Evolutionary conservation across 2,329 filamentous ascomycete genomes (phyloP).

Genomic region (Cryphonectria naterciae): DNA sequence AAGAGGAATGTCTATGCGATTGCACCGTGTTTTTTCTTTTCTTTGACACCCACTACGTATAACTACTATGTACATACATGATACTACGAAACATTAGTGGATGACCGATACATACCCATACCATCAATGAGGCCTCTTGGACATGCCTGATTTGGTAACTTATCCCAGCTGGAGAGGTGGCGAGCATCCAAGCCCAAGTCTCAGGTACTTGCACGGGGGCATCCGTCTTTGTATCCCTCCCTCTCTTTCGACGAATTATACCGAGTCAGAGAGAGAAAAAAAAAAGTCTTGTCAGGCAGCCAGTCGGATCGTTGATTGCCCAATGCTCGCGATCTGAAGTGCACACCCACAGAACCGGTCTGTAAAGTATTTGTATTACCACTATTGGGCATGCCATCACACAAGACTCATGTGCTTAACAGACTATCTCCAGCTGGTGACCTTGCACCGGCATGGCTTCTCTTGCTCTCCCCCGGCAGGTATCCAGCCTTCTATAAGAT

Average conservation of each 20-base stretch:
- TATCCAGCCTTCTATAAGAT: not conserved
- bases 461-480: not conserved
- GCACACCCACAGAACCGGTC: not conserved
- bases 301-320: not conserved
- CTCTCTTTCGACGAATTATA: not conserved
- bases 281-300: not conserved
- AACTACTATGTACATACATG: not conserved
- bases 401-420: not conserved
- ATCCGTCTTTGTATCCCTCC: not conserved
- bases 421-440: not conserved
- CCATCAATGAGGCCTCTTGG: constrained; percentile 7
- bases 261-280: not conserved
- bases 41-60: not conserved
- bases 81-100: not conserved
- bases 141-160: constrained; percentile 14
- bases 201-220: constrained; percentile 5
- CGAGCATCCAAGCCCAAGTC: not conserved
- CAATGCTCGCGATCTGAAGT: not conserved
- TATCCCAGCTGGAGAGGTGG: not conserved
- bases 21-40: not conserved
- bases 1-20: constrained; percentile 29
- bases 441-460: not conserved
- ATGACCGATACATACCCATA: not conserved
- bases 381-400: not conserved
- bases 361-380: not conserved